Conservation (phyloP, 208 protist species). For the Crithidia expoeki region DNA sequence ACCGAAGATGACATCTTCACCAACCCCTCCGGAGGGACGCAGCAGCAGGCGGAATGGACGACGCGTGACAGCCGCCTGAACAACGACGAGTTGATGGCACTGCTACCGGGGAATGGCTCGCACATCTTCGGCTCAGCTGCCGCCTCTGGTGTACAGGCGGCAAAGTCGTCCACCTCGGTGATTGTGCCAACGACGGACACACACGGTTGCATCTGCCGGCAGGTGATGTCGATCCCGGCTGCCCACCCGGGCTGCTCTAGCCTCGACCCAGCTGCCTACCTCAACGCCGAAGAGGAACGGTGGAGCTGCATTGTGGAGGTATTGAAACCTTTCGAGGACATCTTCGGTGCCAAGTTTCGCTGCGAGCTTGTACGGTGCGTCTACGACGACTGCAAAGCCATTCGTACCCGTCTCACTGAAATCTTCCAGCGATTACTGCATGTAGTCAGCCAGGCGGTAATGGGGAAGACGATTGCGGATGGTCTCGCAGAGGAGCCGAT, state of each 20-base stretch:
- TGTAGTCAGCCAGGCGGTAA: conserved; percentile 37
- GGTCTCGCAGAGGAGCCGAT: conserved; percentile 40
- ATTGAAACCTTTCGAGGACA: conserved; percentile 42
- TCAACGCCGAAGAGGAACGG: conserved; percentile 43
- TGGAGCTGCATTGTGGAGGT: conserved; percentile 35
- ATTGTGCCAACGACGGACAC: no score
- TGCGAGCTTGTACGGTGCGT: conserved; percentile 59
- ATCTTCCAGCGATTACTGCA: conserved; percentile 44
- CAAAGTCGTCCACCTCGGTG: background rate
- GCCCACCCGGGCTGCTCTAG: conserved; percentile 27
- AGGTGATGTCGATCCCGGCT: conserved; percentile 2
- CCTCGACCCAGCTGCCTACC: conserved; percentile 42
- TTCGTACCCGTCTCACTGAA: conserved; percentile 32
- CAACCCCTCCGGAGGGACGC: conserved; percentile 2
- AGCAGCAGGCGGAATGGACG: background rate
- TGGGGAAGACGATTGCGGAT: conserved; percentile 32
- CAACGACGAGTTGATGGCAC: background rate
- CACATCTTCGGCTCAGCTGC: background rate
- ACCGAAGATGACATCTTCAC: conserved; percentile 6
- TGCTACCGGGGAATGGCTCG: background rate
- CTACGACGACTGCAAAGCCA: conserved; percentile 33
- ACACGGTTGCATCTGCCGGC: background rate
- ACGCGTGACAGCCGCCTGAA: conserved; percentile 4
- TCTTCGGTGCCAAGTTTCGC: conserved; percentile 48
- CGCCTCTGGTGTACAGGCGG: background rate